Conservation (phyloP, 75 land plant species). For the Chamaecyparis obtusa region DNA sequence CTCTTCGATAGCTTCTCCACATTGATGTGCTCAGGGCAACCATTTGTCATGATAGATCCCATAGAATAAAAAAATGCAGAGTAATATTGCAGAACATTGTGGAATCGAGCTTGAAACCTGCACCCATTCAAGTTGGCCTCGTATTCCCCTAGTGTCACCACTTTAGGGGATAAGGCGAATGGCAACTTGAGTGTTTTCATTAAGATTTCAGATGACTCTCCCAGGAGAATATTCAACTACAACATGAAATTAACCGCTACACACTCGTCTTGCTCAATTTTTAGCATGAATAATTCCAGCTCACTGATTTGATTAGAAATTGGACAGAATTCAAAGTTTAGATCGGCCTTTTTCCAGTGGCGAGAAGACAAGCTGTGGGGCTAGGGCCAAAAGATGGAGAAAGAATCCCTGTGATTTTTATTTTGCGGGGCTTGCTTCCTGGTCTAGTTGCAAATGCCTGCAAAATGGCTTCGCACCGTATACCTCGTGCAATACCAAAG, state of each 20-base stretch:
- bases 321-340: constrained; percentile 75
- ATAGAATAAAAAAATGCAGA: constrained; percentile 81
- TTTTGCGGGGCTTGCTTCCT: constrained; percentile 41
- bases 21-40: constrained; percentile 45
- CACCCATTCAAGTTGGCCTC: constrained; percentile 65
- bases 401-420: constrained; percentile 77
- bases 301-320: constrained; percentile 34
- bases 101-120: constrained; percentile 48
- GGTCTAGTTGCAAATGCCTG: constrained; percentile 81
- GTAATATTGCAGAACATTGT: constrained; percentile 59
- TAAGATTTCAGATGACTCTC: constrained; percentile 36
- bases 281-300: constrained; percentile 27
- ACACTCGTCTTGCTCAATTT: constrained; percentile 44
- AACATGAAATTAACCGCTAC: constrained; percentile 88
- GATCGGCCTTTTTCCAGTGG: constrained; percentile 57
- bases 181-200: constrained; percentile 45
- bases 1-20: constrained; percentile 65
- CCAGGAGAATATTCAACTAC: constrained; percentile 64
- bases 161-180: constrained; percentile 43
- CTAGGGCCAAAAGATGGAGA: constrained; percentile 43
- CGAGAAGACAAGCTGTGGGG: constrained; percentile 31
- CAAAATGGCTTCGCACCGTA: constrained; percentile 82
- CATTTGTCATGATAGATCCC: constrained; percentile 64
- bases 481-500: constrained; percentile 70
- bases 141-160: constrained; percentile 84